Evolutionary conservation across 768 basidiomycete genomes (phyloP), one percentile per base, ranked within the genome.

Genomic region (Hygrocybe coccinea): DNA sequence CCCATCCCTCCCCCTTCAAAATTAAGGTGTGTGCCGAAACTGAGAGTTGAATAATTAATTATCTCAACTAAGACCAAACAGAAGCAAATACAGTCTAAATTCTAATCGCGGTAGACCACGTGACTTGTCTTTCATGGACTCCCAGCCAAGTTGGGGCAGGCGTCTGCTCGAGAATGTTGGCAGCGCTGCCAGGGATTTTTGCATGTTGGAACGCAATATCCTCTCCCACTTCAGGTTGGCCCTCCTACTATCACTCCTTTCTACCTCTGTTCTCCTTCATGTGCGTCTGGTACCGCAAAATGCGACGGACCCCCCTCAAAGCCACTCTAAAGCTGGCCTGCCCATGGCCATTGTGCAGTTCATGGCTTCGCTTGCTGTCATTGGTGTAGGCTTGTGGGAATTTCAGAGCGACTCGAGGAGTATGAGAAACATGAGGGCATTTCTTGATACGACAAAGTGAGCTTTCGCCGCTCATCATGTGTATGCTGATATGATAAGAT

Each of bases 131-230:
- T 49, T 48, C 15, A 51, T 15, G 22, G 19, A 5, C 21, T 9
- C 46, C 3, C 24, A 2, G 24, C 6, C 22, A 48, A 1, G 19
- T 25, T 21, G 7, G 1, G 46, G 4, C 38, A 73, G 56, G 60
- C 80, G 10, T 29, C 29, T 29, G 29, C 29, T 29, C 29, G 70
- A 75, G 51, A 80, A 82, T 59, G 67, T 67, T 22, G 83, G 82
- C 43, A 85, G 87, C 60, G 73, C 74, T 5, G 85, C 85, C n/a
- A 76, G 87, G 63, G 88, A 90, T 65, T 87, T 81, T 58, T 85
- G 81, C 68, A 87, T 89, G 86, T 76, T 90, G 12, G 88, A 89
- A 67, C 77, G 88, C 50, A 89, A 90, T 61, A 71, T 87, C 49
- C 73, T 90, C 33, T 78, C 86, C 0, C 84, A 90, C 64, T 57